phyloP scores from a whole-genome alignment of 1,139 yeast genomes.

The Eremothecium sinecaudum region DNA sequence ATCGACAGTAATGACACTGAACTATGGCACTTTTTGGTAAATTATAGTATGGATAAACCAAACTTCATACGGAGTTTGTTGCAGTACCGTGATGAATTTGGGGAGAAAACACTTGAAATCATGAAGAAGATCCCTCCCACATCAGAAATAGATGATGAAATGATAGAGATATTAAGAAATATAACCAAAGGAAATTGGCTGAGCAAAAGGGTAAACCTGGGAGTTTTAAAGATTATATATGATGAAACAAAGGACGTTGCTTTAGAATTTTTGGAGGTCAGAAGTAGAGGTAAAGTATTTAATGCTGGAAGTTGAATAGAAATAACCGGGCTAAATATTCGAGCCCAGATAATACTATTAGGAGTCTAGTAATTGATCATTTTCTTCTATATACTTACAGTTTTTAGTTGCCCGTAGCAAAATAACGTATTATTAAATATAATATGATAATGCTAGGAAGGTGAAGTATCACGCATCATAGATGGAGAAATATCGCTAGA shows the following conservation, averaged over 20 bases:
- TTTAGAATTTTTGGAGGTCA: constrained; percentile 31
- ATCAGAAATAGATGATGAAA: constrained; percentile 51
- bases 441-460: background rate
- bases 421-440: no score
- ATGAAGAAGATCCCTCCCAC: constrained; percentile 54
- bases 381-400: no score
- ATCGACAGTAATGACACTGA: constrained; percentile 59
- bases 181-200: constrained; percentile 61
- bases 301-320: constrained; percentile 21
- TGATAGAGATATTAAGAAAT: constrained; percentile 50
- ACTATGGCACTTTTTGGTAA: constrained; percentile 68
- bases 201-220: constrained; percentile 46
- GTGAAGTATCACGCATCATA: background rate
- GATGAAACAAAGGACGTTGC: constrained; percentile 46
- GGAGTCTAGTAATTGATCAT: no score
- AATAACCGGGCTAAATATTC: no score
- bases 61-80: constrained; percentile 65
- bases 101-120: constrained; percentile 57
- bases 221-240: constrained; percentile 54
- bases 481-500: background rate
- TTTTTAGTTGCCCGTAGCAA: no score
- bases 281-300: constrained; percentile 39
- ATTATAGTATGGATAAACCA: constrained; percentile 64
- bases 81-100: constrained; percentile 55
- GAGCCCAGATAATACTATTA: no score